phyloP scores from a whole-genome alignment of 106 monocot species.

The Dendrobium officinale region DNA sequence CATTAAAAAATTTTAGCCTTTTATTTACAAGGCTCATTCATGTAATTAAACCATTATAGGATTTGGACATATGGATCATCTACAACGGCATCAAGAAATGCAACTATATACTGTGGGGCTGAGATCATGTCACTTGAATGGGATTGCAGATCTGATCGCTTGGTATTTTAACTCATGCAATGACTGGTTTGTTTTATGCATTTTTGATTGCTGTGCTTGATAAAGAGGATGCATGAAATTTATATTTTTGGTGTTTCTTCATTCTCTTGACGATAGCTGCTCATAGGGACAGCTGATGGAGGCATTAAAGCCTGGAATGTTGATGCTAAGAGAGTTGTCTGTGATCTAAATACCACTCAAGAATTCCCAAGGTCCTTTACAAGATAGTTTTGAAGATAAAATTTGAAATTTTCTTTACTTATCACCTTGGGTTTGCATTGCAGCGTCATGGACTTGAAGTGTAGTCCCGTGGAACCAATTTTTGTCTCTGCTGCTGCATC shows the following conservation, averaged over 20 bases:
- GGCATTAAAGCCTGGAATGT: constrained; percentile 99
- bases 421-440: constrained; percentile 3
- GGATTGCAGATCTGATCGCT: constrained; percentile 93
- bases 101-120: constrained; percentile 86
- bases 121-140: constrained; percentile 93
- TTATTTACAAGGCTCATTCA: not conserved
- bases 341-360: constrained; percentile 72
- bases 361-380: constrained; percentile 73
- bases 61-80: constrained; percentile 96
- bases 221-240: constrained; percentile 10
- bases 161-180: constrained; percentile 37
- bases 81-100: constrained; percentile 86
- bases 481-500: constrained; percentile 98
- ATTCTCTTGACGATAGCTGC: constrained; percentile 66
- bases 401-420: not conserved
- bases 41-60: constrained; percentile 19
- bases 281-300: constrained; percentile 94
- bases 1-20: not conserved
- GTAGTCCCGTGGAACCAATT: constrained; percentile 91
- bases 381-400: not conserved
- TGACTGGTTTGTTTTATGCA: constrained; percentile 1
- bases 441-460: constrained; percentile 88
- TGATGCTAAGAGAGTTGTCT: constrained; percentile 99
- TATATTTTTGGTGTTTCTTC: constrained; percentile 13
- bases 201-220: not conserved